These are phyloP conservation scores for Beta lomatogona DNA, from an alignment of 179 eudicot genomes.

Conservation along the genomic window DNA sequence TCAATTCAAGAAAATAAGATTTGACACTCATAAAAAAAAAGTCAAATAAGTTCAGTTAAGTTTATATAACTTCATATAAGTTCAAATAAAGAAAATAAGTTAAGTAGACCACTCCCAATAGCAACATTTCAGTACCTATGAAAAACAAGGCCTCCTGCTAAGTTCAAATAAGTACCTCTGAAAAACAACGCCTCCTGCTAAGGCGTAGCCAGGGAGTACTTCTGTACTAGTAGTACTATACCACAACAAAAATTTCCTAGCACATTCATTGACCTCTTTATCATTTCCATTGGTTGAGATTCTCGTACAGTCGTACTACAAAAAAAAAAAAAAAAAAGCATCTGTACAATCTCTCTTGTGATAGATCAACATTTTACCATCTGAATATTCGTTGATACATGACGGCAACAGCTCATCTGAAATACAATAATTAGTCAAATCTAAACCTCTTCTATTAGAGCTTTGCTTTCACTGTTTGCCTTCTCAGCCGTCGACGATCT, in stretches of 20 bases:
- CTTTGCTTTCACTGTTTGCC: constrained; percentile 28
- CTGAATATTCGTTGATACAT: neutral
- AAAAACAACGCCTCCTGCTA: neutral
- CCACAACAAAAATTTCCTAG: neutral
- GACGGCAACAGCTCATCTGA: neutral
- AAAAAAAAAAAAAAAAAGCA: neutral
- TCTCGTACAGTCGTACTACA: neutral
- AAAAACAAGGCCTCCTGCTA: neutral
- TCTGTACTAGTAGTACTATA: neutral
- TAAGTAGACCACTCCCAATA: too few species aligned
- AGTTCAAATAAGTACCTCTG: neutral
- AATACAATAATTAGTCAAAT: neutral
- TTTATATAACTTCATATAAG: too few species aligned
- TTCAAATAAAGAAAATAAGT: too few species aligned
- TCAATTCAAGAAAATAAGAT: too few species aligned
- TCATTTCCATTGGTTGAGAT: neutral
- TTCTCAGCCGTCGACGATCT: constrained; percentile 26
- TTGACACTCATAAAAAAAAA: too few species aligned
- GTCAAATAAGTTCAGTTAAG: too few species aligned
- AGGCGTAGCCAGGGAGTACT: neutral
- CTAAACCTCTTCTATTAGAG: constrained; percentile 51
- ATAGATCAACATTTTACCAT: neutral
- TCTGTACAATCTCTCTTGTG: neutral
- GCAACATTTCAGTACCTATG: neutral
- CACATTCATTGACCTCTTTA: neutral